Base-by-base conservation (phyloP, 2,329 filamentous ascomycete genomes). In the Laburnicola sp. region DNA sequence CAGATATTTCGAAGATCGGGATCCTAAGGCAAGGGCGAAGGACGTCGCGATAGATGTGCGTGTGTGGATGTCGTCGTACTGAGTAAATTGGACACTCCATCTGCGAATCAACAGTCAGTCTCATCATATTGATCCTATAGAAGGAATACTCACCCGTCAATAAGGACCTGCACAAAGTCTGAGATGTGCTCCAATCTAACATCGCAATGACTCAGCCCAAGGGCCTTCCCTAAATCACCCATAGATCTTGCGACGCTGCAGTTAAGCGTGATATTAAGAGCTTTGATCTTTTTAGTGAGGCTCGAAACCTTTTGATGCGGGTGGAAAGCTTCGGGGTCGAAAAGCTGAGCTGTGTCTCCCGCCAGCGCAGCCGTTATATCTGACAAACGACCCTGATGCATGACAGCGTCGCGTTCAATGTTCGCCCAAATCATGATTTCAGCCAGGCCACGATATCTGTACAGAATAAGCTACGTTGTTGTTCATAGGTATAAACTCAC, bases 21-120 rank as follows among this genome's bases (percentile, higher is more conserved):
- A 27, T 2, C 28, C 31, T 0, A 60, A 23, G 1, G 50, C 32
- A 0, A 31, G 30, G 0, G 60, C 56, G 16, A 63, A 62, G 0
- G 49, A 22, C 1, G 11, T 22, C 0, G 59, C 44, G 1, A 60
- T 36, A 0, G 4, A 23, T 2, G 31, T 48, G 10, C 45, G 27
- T 0, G 32, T 43, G 5, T 54, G 30, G 1, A 43, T 23, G 23
- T 54, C 48, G 2, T 30, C 30, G 1, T 2, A 4, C 10, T 7
- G 26, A 8, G 5, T 9, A 3, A 3, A 2, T 23, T 32, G 2
- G 21, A 27, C 26, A 32, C 37, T 3, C 41, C 41, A 9, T 44
- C 41, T 3, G 27, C 10, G 1, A 11, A 8, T 16, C 16, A 16
- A 16, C 16, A 16, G 16, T 16, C 16, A 16, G 16, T 16, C 16